Percentiles rank a stretch among this genome's conserved stretches.
Conservation (phyloP, 768 basidiomycete species). For the Psilocybe subaeruginosa region DNA sequence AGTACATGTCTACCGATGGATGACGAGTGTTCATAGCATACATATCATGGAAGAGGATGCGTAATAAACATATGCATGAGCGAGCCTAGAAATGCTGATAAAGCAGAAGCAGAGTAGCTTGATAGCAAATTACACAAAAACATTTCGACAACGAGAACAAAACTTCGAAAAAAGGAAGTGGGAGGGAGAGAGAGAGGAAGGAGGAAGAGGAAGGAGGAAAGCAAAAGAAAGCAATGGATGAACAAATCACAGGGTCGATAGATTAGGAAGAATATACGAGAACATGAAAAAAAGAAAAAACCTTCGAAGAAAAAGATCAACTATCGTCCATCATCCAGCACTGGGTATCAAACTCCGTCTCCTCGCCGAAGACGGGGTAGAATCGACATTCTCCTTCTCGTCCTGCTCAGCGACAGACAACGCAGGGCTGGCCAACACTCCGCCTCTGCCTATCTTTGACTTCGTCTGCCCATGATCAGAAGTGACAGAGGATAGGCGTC, state of each 20-base stretch:
- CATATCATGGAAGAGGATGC: not conserved
- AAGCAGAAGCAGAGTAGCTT: constrained; percentile 2
- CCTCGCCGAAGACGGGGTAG: constrained; percentile 21
- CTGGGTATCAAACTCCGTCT: constrained; percentile 36
- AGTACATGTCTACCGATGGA: not conserved
- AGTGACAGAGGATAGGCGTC: constrained; percentile 35
- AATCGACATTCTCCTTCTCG: constrained; percentile 64
- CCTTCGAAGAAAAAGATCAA: not conserved
- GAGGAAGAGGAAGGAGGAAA: constrained; percentile 7
- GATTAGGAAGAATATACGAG: constrained; percentile 10
- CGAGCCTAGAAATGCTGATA: not conserved
- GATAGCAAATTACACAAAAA: constrained; percentile 19
- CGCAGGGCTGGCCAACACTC: constrained; percentile 36
- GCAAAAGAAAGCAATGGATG: constrained; percentile 1
- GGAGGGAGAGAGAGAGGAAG: constrained; percentile 9
- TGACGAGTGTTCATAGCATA: constrained; percentile 7
- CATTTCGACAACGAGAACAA: constrained; percentile 25
- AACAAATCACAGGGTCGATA: not conserved
- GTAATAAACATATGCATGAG: not conserved
- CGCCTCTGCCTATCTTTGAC: constrained; percentile 32
- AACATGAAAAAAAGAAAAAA: constrained; percentile 1
- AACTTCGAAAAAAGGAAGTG: no score
- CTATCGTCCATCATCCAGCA: constrained; percentile 24
- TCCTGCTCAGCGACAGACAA: constrained; percentile 44
- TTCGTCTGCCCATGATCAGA: constrained; percentile 31